Evolutionary conservation across 2,329 filamentous ascomycete genomes (phyloP), one percentile per base, ranked within the genome.

Genomic region (Colletotrichum aenigma): DNA sequence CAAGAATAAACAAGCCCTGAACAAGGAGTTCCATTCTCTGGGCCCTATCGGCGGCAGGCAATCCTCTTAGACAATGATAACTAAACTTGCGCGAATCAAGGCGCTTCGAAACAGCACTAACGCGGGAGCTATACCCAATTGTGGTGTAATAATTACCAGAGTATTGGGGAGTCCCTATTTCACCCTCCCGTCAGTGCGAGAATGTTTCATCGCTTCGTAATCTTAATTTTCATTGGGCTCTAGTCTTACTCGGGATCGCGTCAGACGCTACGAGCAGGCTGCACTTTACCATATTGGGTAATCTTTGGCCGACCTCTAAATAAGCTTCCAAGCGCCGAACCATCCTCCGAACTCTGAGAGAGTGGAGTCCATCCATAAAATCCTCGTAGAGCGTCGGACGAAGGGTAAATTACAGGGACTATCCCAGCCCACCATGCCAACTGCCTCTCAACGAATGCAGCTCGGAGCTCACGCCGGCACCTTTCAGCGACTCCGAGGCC

Each of bases 41-140:
- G 2, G 3, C 13, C 6, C 3, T 7, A 0, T 21, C n/a, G n/a
- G 43, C 43, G n/a, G n/a, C 0, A 12, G 38, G 4, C 5, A 2
- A 48, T n/a, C 1, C 0, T 48, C 5, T 2, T 48, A 3, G 9
- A 1, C 18, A n/a, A 48, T 12, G 18, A 43, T 1, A 12, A n/a
- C 18, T 6, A 12, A 48, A n/a, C 18, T 48, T 21, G 43, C 10
- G n/a, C 43, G 43, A 52, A 52, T 52, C 43, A 52, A 52, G 43
- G 4, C 0, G 43, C n/a, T 13, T 21, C 43, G 43, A 52, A 52
- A 52, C 43, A 4, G 4, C 43, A 52, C 43, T 52, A 52, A 52
- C 10, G 43, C 43, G 43, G 43, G 43, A 21, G n/a, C 43, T 52
- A 52, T 21, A 52, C 43, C 21, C 43, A 52, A 52, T 52, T 21